These are phyloP conservation scores for Acacia melanoxylon DNA, from an alignment of 306 rosid species.

Conservation along the genomic window DNA sequence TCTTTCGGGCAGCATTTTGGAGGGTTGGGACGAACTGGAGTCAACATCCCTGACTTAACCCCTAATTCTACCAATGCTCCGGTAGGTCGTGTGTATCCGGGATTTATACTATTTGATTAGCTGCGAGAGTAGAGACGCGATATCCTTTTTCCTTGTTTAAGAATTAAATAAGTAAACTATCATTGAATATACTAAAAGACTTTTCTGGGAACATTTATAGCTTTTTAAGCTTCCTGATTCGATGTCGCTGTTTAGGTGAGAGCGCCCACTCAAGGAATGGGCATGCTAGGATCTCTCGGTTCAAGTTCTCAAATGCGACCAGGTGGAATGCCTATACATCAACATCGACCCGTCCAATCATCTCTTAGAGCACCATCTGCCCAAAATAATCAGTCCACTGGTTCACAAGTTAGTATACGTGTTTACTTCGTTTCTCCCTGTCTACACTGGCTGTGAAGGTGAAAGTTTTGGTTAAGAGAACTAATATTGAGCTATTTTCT, in stretches of 20 bases:
- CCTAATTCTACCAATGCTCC: constrained; percentile 61
- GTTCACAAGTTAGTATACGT: constrained; percentile 73
- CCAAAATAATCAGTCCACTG: constrained; percentile 53
- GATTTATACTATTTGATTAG: neutral
- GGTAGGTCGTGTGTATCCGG: constrained; percentile 33
- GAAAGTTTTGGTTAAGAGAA: constrained; percentile 13
- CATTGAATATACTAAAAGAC: neutral
- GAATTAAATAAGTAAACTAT: neutral
- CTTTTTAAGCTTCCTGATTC: constrained; percentile 2
- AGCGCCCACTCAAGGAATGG: constrained; percentile 71
- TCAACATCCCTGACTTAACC: constrained; percentile 46
- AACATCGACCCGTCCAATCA: constrained; percentile 74
- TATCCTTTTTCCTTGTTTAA: neutral
- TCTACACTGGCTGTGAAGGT: neutral
- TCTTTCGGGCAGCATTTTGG: constrained; percentile 82
- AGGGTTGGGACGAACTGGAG: constrained; percentile 69
- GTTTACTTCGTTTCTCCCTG: neutral
- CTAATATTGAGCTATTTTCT: neutral
- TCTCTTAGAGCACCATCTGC: constrained; percentile 71
- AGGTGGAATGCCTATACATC: constrained; percentile 56
- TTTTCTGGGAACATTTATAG: neutral
- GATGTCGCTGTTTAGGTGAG: constrained; percentile 53
- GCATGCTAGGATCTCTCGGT: constrained; percentile 75
- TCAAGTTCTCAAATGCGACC: constrained; percentile 80
- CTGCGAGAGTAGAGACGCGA: neutral